These are phyloP conservation scores for Diaporthe velutina DNA, from an alignment of 2,329 filamentous ascomycete species.

Conservation along the genomic window DNA sequence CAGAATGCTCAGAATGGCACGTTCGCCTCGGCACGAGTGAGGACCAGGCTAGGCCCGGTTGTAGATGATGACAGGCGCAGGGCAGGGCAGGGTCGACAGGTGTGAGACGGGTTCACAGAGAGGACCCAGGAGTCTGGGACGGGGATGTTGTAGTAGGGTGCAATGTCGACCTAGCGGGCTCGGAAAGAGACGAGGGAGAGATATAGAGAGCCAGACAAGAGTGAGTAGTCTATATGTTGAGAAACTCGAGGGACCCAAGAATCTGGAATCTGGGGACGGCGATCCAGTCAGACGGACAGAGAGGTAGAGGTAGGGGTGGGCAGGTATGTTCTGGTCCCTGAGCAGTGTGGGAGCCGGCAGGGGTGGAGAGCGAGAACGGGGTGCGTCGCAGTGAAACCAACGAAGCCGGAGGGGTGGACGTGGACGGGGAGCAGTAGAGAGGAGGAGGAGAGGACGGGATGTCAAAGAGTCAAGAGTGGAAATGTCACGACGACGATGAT, in stretches of 20 bases:
- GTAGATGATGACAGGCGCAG: slow-evolving; percentile 18
- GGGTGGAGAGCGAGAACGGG: background rate
- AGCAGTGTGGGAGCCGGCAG: background rate
- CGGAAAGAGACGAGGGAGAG: background rate
- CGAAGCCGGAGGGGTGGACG: background rate
- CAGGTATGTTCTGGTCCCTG: background rate
- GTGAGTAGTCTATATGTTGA: background rate
- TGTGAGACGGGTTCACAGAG: slow-evolving; percentile 13
- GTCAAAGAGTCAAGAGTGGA: background rate
- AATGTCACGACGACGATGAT: background rate
- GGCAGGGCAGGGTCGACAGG: background rate
- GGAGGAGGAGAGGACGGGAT: background rate
- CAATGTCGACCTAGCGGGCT: slow-evolving; percentile 20
- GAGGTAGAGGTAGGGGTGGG: too few species aligned
- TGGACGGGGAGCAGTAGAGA: too few species aligned
- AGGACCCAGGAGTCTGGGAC: slow-evolving; percentile 25
- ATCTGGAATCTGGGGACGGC: slow-evolving; percentile 8
- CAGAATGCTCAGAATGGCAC: background rate
- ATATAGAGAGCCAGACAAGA: background rate
- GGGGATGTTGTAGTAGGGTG: slow-evolving; percentile 13
- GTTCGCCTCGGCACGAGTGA: slow-evolving; percentile 9
- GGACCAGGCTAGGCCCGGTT: background rate
- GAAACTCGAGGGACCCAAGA: slow-evolving; percentile 4
- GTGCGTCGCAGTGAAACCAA: slow-evolving; percentile 13
- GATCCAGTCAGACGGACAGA: slow-evolving; percentile 6